Evolutionary conservation across 2,329 filamentous ascomycete genomes (phyloP).

Genomic region (Didymella glomerata): DNA sequence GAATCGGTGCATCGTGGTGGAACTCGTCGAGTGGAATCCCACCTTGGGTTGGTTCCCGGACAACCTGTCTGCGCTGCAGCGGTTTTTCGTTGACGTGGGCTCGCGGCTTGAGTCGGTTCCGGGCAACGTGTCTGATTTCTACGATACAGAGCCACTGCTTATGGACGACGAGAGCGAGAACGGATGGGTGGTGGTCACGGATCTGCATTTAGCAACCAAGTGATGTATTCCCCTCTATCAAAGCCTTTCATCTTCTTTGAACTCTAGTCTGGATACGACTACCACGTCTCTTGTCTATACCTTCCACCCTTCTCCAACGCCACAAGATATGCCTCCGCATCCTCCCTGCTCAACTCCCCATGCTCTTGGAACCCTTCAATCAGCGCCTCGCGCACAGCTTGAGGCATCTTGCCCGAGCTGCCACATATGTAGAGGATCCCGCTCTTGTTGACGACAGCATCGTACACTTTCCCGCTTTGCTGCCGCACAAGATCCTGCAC

Average conservation of each 20-base stretch:
- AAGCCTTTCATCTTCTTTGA: neutral
- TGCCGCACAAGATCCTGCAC: slow-evolving; percentile 70
- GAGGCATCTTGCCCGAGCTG: slow-evolving; percentile 74
- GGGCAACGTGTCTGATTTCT: neutral
- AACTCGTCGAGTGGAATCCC: slow-evolving; percentile 7
- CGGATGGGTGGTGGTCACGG: slow-evolving; percentile 11
- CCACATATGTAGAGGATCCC: slow-evolving; percentile 68
- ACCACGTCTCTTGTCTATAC: slow-evolving; percentile 78
- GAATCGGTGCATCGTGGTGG: neutral
- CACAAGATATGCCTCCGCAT: slow-evolving; percentile 65
- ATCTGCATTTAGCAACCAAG: neutral
- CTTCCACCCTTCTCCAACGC: slow-evolving; percentile 68
- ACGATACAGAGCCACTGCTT: slow-evolving; percentile 1
- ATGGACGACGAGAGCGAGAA: slow-evolving; percentile 2
- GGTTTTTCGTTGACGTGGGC: neutral
- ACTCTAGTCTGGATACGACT: slow-evolving; percentile 9
- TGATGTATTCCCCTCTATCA: neutral
- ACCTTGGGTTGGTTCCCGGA: slow-evolving; percentile 10
- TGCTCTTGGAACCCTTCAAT: slow-evolving; percentile 65
- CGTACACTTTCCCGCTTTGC: slow-evolving; percentile 59
- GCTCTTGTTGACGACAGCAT: slow-evolving; percentile 59
- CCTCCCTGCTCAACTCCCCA: slow-evolving; percentile 53
- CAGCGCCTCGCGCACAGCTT: slow-evolving; percentile 71
- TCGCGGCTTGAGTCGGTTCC: neutral
- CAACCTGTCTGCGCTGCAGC: neutral